Percentiles rank a stretch among this genome's conserved stretches.
Conservation (phyloP, 23 red algal species). For the Gracilaria domingensis region DNA sequence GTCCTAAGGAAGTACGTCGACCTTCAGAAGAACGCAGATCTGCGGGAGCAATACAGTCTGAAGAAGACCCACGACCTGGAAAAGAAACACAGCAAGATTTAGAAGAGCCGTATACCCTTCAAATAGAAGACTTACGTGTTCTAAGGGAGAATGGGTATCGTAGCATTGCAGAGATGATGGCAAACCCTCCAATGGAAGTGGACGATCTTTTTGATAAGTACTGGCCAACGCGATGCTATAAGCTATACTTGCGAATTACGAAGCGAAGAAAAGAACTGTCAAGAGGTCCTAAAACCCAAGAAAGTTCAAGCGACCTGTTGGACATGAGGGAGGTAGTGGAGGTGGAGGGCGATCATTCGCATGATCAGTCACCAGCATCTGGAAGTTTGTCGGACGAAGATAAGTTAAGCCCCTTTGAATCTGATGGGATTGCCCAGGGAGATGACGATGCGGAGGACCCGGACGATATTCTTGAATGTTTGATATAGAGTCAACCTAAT, state of each 20-base stretch:
- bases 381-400: conserved; percentile 22
- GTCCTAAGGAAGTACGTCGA: neutral
- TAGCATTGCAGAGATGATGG: conserved; percentile 26
- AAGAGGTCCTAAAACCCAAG: neutral
- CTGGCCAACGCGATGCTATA: conserved; percentile 31
- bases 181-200: conserved; percentile 32
- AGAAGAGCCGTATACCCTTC: neutral
- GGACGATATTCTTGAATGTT: neutral
- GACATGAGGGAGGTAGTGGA: no score
- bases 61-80: neutral
- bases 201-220: conserved; percentile 19
- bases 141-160: conserved; percentile 14
- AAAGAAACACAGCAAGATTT: neutral
- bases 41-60: neutral
- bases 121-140: conserved; percentile 12
- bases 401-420: conserved; percentile 13
- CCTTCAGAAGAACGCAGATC: neutral
- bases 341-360: no score
- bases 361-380: conserved; percentile 6
- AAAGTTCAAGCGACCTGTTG: neutral
- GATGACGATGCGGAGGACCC: conserved; percentile 7
- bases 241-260: conserved; percentile 24
- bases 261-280: conserved; percentile 4
- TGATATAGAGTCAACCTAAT: conserved; percentile 9
- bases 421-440: neutral